Evolutionary conservation across 2,329 filamentous ascomycete genomes (phyloP).

Genomic region (Fusarium sp.): DNA sequence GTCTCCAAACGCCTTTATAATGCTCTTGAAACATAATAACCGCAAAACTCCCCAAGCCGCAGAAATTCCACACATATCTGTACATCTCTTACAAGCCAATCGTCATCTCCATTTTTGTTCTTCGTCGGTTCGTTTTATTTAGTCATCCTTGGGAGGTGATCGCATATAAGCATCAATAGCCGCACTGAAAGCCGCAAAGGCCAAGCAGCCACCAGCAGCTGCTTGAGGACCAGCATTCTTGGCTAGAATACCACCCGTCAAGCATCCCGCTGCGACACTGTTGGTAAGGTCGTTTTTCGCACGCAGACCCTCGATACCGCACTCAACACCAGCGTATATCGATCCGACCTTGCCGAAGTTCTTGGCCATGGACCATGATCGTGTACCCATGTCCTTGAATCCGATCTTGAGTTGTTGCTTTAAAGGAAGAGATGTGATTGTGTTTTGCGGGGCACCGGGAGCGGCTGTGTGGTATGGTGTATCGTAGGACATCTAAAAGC

Average conservation of each 20-base stretch:
- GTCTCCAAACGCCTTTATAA: slow-evolving; percentile 50
- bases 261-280: slow-evolving; percentile 86
- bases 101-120: slow-evolving; percentile 1
- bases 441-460: slow-evolving; percentile 54
- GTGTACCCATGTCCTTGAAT: slow-evolving; percentile 93
- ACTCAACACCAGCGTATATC: slow-evolving; percentile 92
- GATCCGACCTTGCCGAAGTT: slow-evolving; percentile 96
- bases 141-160: slow-evolving; percentile 77
- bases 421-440: slow-evolving; percentile 75
- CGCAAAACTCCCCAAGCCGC: slow-evolving; percentile 44
- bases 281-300: slow-evolving; percentile 96
- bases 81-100: slow-evolving; percentile 35
- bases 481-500: slow-evolving; percentile 93
- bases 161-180: slow-evolving; percentile 95
- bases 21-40: slow-evolving; percentile 47
- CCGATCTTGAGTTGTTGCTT: slow-evolving; percentile 85
- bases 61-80: slow-evolving; percentile 35
- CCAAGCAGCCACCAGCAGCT: slow-evolving; percentile 85
- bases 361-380: slow-evolving; percentile 85
- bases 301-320: slow-evolving; percentile 90
- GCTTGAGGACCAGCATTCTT: slow-evolving; percentile 91
- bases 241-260: slow-evolving; percentile 90
- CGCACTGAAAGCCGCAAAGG: slow-evolving; percentile 91
- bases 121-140: slow-evolving; percentile 31
- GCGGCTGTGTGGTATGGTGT: slow-evolving; percentile 76